Base-by-base conservation (phyloP, 2,329 filamentous ascomycete species). In the Claviceps sp. region DNA sequence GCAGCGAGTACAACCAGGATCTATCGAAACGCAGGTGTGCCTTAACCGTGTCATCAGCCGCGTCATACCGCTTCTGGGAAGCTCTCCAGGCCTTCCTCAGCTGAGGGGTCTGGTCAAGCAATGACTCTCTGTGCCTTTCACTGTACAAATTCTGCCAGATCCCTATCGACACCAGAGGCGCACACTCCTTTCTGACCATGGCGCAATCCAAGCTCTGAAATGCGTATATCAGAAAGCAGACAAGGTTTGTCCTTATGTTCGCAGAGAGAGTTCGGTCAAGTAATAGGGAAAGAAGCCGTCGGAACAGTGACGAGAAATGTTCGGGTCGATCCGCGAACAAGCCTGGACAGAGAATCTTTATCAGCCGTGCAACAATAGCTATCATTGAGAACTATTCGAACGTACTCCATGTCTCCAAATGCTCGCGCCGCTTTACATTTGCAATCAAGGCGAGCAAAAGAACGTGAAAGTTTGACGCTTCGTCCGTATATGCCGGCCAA, bases 61-160 rank as follows among this genome's bases (percentile, higher is more conserved):
- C 82, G 55, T 97, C 90, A 59, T 87, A 96, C 57, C 90, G 79
- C 70, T 95, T 96, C 20, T 76, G 77, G 1, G 89, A 78, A 8
- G 90, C 89, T 61, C 89, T 84, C 93, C 93, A 98, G 48, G 89
- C 85, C 66, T 96, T 97, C 64, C 81, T 84, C 60, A 95, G 69
- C 57, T 87, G 83, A n/a, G 80, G 70, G 47, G 79, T 78, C 58
- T 87, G 82, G 44, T 87, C 82, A 34, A 98, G 75, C 52, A 82
- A 79, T 37, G 73, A 72, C 51, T 95, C 87, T 58, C 89, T 80
- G 56, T 82, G 79, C 54, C 78, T 76, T 37, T 94, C 89, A 52
- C 79, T 86, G 34, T 87, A 86, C 40, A 98, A 71, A 63, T 95
- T 94, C 62, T 97, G 88, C 93, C 93, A 98, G 60, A 93, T 89